Percentiles rank a stretch among this genome's conserved stretches.
Conservation (phyloP, 2,329 filamentous ascomycete genomes). For the Trichoderma aggressivum region DNA sequence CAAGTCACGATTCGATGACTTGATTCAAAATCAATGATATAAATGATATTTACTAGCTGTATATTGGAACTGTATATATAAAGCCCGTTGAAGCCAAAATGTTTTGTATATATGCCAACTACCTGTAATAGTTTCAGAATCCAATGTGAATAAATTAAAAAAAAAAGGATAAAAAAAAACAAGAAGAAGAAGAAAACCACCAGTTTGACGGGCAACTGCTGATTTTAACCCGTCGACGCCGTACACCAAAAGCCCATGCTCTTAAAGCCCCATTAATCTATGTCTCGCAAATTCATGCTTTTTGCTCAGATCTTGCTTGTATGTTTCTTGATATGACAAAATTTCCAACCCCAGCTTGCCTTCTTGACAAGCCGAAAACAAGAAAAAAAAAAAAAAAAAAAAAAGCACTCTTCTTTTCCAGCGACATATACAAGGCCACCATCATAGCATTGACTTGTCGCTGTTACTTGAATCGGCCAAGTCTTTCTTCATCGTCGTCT, state of each 20-base stretch:
- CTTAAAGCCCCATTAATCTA: neutral
- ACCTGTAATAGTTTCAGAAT: neutral
- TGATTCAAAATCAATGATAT: too few relatives aligned
- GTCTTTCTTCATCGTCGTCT: constrained; percentile 72
- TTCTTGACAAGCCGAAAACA: neutral
- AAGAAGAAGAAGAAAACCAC: neutral
- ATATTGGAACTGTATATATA: neutral
- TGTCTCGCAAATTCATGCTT: neutral
- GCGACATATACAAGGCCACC: neutral
- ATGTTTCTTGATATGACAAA: neutral
- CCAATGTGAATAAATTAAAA: neutral
- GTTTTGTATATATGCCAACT: neutral
- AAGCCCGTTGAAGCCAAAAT: neutral
- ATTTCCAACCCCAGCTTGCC: neutral
- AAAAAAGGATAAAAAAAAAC: neutral
- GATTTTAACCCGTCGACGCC: neutral
- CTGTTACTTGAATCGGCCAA: constrained; percentile 58
- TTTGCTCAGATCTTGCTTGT: neutral
- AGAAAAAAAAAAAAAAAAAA: neutral
- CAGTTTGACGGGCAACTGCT: neutral
- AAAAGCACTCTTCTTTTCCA: neutral
- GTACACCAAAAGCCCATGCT: neutral
- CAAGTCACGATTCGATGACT: neutral
- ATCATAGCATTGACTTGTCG: neutral
- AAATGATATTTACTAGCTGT: neutral